phyloP scores from a whole-genome alignment of 495 filamentous ascomycete genomes.

The Articulospora tetracladia region DNA sequence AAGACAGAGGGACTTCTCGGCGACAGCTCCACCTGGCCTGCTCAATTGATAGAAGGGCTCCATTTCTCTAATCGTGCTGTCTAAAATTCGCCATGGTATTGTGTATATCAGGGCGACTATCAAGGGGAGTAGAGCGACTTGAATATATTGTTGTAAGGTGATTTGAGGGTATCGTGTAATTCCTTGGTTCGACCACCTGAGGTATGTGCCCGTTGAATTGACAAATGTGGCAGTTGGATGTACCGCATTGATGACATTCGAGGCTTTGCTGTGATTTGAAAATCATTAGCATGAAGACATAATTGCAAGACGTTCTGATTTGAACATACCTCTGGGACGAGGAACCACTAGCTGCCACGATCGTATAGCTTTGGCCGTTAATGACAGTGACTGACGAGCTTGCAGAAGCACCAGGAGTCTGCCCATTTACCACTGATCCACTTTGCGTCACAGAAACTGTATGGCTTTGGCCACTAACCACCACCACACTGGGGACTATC shows the following conservation, averaged over 20 bases:
- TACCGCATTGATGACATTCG: background rate
- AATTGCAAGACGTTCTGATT: too few relatives aligned
- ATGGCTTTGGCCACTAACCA: background rate
- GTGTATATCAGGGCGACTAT: conserved; percentile 12
- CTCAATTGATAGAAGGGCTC: conserved; percentile 17
- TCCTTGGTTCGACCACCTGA: conserved; percentile 1
- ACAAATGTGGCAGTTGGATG: conserved; percentile 8
- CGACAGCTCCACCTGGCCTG: conserved; percentile 2
- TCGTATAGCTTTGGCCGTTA: conserved; percentile 1
- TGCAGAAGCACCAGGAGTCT: background rate
- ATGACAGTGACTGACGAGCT: background rate
- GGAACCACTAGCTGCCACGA: background rate
- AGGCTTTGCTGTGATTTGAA: background rate
- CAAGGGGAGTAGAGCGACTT: conserved; percentile 8
- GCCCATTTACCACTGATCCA: background rate
- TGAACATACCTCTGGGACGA: too few relatives aligned
- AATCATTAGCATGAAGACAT: too few relatives aligned
- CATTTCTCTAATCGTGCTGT: conserved; percentile 12
- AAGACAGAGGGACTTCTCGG: conserved; percentile 4
- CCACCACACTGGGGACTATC: background rate
- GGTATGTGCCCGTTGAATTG: conserved; percentile 13
- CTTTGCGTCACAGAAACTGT: background rate
- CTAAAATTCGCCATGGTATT: conserved; percentile 13
- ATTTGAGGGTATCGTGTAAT: conserved; percentile 5
- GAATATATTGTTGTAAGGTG: conserved; percentile 7